Conservation (phyloP, 805 yeast genomes). For the Teunomyces lycoperdinae region DNA sequence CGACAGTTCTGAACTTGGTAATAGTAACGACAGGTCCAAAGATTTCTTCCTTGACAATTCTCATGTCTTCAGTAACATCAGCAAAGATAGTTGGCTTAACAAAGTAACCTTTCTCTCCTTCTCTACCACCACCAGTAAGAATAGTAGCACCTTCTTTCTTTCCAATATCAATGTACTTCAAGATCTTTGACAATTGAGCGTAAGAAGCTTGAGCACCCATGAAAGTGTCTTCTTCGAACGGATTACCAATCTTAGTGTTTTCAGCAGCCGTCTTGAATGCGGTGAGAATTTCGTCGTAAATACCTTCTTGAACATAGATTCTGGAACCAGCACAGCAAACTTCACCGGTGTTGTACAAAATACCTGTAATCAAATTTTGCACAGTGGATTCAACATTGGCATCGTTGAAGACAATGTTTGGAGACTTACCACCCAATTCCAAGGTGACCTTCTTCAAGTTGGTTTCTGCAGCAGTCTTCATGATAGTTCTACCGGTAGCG, state of each 20-base stretch:
- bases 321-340: conserved; percentile 95
- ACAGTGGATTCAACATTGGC: conserved; percentile 77
- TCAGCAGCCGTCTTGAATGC: conserved; percentile 59
- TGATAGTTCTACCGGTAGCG: conserved; percentile 79
- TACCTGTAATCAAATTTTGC: conserved; percentile 73
- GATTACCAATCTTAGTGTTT: conserved; percentile 69
- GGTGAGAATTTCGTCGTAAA: conserved; percentile 73
- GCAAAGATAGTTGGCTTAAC: conserved; percentile 82
- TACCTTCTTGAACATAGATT: conserved; percentile 78
- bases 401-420: conserved; percentile 84
- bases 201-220: conserved; percentile 94
- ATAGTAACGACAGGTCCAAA: conserved; percentile 92
- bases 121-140: conserved; percentile 78
- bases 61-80: conserved; percentile 71
- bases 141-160: conserved; percentile 80
- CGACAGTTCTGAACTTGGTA: conserved; percentile 76
- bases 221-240: conserved; percentile 71
- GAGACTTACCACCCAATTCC: conserved; percentile 97
- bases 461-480: conserved; percentile 74
- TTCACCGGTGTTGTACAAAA: conserved; percentile 93
- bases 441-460: conserved; percentile 87
- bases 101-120: conserved; percentile 68
- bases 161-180: conserved; percentile 75
- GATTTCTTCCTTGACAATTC: conserved; percentile 83
- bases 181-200: conserved; percentile 73